A percentile compares a stretch with the other conserved stretches of the same genome.
These are phyloP conservation scores for Acer negundo DNA, from an alignment of 345 rosid genomes.

Conservation along the genomic window DNA sequence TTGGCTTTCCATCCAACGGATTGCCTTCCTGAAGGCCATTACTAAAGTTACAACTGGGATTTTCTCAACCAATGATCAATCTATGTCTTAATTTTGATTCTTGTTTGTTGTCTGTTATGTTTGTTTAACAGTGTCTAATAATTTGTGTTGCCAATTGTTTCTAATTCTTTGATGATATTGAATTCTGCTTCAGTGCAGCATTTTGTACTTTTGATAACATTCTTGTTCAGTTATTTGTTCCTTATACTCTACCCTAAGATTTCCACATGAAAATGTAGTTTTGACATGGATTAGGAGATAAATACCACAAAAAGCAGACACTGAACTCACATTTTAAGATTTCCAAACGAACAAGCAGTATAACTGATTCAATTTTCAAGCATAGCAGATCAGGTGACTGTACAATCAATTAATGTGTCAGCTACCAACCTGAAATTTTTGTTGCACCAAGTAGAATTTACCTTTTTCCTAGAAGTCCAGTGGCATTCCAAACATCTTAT, in stretches of 20 bases:
- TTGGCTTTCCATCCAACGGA: slow-evolving; percentile 78
- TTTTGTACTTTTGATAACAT: neutral
- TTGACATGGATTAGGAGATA: neutral
- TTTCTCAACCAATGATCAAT: neutral
- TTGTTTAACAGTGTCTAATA: neutral
- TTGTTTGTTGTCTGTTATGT: slow-evolving; percentile 14
- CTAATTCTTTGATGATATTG: slow-evolving; percentile 16
- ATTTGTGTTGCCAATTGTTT: neutral
- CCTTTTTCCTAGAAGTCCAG: slow-evolving; percentile 56
- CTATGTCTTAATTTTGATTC: neutral
- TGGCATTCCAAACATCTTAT: slow-evolving; percentile 82
- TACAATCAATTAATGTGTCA: neutral
- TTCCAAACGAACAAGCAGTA: slow-evolving; percentile 3
- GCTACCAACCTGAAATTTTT: slow-evolving; percentile 3
- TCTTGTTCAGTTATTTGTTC: neutral
- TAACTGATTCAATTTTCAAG: slow-evolving; percentile 1
- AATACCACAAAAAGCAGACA: slow-evolving; percentile 1
- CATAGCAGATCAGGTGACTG: neutral
- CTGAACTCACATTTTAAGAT: neutral
- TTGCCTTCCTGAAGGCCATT: slow-evolving; percentile 48
- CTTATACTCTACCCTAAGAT: neutral
- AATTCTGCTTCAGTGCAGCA: slow-evolving; percentile 10
- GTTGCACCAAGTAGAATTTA: neutral
- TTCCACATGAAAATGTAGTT: neutral
- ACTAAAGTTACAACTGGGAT: slow-evolving; percentile 9